These are phyloP conservation scores for Tripterygium wilfordii DNA, from an alignment of 177 flowering plant genomes.

Conservation along the genomic window DNA sequence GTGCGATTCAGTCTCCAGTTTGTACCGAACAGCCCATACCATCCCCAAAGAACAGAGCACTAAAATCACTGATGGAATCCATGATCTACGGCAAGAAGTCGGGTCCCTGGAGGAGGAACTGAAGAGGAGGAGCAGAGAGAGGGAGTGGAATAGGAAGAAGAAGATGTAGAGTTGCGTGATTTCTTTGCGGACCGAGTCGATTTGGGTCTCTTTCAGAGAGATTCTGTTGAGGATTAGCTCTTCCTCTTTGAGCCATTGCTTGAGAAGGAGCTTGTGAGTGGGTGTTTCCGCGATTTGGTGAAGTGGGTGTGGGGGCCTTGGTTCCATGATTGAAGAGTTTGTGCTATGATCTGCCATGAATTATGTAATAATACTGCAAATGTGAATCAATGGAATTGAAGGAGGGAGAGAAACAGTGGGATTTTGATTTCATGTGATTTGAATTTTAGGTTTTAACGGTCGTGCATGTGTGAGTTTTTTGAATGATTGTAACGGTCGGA, in stretches of 20 bases:
- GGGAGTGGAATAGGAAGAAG: conserved; percentile 89
- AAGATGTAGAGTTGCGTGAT: conserved; percentile 76
- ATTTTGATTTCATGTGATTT: too few species aligned
- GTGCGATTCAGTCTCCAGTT: conserved; percentile 66
- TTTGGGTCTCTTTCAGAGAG: conserved; percentile 72
- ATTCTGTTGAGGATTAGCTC: conserved; percentile 72
- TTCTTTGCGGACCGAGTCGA: conserved; percentile 69
- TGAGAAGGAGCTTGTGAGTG: conserved; percentile 90
- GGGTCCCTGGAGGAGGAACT: conserved; percentile 28
- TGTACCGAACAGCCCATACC: conserved; percentile 86
- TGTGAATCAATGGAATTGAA: too few species aligned
- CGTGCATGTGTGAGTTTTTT: too few species aligned
- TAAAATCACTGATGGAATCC: conserved; percentile 79
- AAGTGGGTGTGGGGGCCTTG: conserved; percentile 61
- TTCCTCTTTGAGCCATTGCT: conserved; percentile 98
- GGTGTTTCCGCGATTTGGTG: conserved; percentile 83
- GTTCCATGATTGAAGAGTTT: conserved; percentile 30
- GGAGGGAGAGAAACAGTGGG: too few species aligned
- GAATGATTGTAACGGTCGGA: too few species aligned
- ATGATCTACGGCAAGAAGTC: conserved; percentile 56
- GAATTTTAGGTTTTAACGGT: too few species aligned
- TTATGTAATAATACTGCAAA: too few species aligned
- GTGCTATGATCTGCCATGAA: conserved; percentile 22
- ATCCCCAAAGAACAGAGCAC: conserved; percentile 67
- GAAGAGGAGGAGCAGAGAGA: conserved; percentile 71